Conservation (phyloP, 768 basidiomycete species). For the Calocybe cyanea region DNA sequence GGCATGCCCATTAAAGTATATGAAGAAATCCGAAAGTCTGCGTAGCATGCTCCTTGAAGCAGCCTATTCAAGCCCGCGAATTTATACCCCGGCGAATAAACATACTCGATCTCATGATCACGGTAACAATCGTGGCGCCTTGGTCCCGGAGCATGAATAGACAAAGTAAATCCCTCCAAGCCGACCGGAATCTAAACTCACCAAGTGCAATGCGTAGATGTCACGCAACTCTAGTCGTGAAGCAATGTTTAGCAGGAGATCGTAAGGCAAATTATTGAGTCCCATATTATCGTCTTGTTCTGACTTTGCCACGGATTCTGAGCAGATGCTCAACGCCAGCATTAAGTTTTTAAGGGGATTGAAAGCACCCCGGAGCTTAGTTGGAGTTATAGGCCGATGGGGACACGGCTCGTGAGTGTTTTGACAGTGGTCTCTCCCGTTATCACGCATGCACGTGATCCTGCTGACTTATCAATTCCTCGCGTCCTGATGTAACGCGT, state of each 20-base stretch:
- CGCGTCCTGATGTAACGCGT: no score
- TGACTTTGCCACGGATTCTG: slow-evolving; percentile 17
- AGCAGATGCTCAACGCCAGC: slow-evolving; percentile 9
- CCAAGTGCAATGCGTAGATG: slow-evolving; percentile 57
- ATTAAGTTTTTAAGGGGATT: background rate
- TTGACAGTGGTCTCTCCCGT: no score
- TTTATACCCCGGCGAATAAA: background rate
- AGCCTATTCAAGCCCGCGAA: no score
- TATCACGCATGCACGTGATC: background rate
- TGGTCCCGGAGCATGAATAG: background rate
- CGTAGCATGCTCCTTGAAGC: no score
- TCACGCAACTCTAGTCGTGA: slow-evolving; percentile 58
- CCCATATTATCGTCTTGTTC: slow-evolving; percentile 21
- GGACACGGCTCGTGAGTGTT: no score
- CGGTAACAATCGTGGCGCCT: background rate
- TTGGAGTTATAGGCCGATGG: background rate
- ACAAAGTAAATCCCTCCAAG: background rate
- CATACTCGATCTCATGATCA: background rate
- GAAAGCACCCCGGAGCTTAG: background rate
- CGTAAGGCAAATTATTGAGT: slow-evolving; percentile 55
- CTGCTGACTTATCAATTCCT: slow-evolving; percentile 1
- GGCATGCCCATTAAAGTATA: no score
- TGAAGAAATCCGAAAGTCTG: no score
- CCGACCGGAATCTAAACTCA: slow-evolving; percentile 30
- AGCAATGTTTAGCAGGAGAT: slow-evolving; percentile 66